A percentile compares a stretch with the other conserved stretches of the same genome.
Evolutionary conservation across 148 eudicot genomes (phyloP).

Genomic region (Rhododendron ovatum): DNA sequence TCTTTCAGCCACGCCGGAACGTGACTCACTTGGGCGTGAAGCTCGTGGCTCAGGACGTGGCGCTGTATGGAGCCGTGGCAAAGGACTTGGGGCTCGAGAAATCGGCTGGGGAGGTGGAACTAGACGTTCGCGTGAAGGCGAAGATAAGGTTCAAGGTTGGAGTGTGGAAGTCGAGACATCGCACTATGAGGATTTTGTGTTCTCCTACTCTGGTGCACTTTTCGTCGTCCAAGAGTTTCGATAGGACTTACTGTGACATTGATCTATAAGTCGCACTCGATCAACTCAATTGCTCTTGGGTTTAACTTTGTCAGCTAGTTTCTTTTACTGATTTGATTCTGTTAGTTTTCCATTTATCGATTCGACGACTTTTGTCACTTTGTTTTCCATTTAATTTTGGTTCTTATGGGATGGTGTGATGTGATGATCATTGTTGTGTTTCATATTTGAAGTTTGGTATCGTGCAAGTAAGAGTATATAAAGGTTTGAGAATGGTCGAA

Average conservation of each 20-base stretch:
- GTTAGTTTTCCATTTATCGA: not conserved
- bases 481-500: not conserved
- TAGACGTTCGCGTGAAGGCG: conserved; percentile 47
- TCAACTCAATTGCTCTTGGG: too few species aligned
- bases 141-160: conserved; percentile 48
- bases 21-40: conserved; percentile 29
- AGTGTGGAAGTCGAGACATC: conserved; percentile 47
- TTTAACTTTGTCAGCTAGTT: not conserved
- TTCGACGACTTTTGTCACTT: not conserved
- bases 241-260: conserved; percentile 33
- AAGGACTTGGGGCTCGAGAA: conserved; percentile 35
- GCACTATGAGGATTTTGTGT: conserved; percentile 45
- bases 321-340: too few species aligned
- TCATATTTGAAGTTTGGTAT: not conserved
- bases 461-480: not conserved
- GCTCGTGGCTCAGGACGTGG: conserved; percentile 29
- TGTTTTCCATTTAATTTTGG: not conserved
- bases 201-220: conserved; percentile 30
- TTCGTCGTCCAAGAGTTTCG: conserved; percentile 26
- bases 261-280: conserved; percentile 13
- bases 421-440: not conserved
- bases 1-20: conserved; percentile 35
- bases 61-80: conserved; percentile 25
- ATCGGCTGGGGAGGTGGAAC: conserved; percentile 25
- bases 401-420: not conserved